phyloP scores from a whole-genome alignment of 768 basidiomycete species.

The Macrolepiota albuminosa region DNA sequence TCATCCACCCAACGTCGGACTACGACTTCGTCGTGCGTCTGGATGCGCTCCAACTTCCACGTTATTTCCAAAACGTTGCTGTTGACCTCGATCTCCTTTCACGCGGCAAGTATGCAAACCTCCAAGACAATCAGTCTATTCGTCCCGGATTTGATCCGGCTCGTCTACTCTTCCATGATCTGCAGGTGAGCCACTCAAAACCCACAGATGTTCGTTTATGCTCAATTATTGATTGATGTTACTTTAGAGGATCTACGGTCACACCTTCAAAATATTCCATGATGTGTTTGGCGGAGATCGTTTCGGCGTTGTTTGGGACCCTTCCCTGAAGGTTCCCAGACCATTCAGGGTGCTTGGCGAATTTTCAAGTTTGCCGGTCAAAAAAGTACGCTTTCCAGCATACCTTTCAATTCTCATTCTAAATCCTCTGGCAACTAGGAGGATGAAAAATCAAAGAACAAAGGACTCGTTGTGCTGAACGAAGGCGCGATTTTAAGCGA shows the following conservation, averaged over 20 bases:
- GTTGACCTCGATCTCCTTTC: constrained; percentile 46
- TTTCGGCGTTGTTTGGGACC: constrained; percentile 88
- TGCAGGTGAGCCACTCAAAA: constrained; percentile 48
- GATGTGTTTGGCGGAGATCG: constrained; percentile 75
- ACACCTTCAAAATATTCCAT: constrained; percentile 79
- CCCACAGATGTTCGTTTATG: constrained; percentile 11
- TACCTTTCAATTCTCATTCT: not conserved
- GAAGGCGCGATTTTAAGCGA: constrained; percentile 64
- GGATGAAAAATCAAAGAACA: constrained; percentile 45
- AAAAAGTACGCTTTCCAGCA: constrained; percentile 25
- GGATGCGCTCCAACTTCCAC: constrained; percentile 55
- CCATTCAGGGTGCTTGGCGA: constrained; percentile 80
- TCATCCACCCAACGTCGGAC: constrained; percentile 76
- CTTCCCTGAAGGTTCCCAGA: constrained; percentile 52
- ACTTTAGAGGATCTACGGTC: constrained; percentile 60
- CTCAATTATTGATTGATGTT: not conserved
- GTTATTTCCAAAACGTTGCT: constrained; percentile 68
- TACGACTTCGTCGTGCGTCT: constrained; percentile 86
- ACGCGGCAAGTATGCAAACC: constrained; percentile 43
- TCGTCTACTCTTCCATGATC: constrained; percentile 56
- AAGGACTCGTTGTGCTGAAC: constrained; percentile 63
- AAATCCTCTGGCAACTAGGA: constrained; percentile 19
- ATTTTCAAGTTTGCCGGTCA: constrained; percentile 64
- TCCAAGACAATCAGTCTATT: constrained; percentile 25
- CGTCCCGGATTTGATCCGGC: constrained; percentile 47